Evolutionary conservation across 345 rosid species (phyloP).

Genomic region (Ceriops tagal): DNA sequence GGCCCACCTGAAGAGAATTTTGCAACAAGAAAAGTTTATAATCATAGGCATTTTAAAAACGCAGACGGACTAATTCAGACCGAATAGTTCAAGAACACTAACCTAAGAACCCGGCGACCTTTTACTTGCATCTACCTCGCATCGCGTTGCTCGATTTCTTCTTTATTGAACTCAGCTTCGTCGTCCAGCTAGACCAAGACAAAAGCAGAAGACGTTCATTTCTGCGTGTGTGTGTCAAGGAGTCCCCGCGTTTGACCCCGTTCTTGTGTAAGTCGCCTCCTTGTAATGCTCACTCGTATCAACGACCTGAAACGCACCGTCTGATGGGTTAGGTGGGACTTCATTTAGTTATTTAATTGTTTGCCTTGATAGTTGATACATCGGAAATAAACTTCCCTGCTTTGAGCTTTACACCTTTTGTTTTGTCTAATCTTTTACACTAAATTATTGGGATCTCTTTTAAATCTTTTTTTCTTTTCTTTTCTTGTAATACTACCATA

Average conservation of each 20-base stretch:
- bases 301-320: slow-evolving; percentile 1
- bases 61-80: neutral
- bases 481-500: too few relatives aligned
- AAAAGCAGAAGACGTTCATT: too few relatives aligned
- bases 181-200: slow-evolving; percentile 15
- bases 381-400: too few relatives aligned
- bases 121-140: neutral
- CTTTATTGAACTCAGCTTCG: neutral
- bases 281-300: too few relatives aligned
- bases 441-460: too few relatives aligned
- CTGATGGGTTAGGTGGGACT: neutral
- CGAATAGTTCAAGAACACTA: neutral
- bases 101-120: neutral
- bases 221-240: too few relatives aligned
- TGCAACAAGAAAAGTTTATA: neutral
- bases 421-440: too few relatives aligned
- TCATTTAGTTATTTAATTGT: too few relatives aligned
- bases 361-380: too few relatives aligned
- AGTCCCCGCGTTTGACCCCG: neutral
- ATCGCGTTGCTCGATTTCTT: slow-evolving; percentile 1
- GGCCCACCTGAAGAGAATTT: slow-evolving; percentile 12
- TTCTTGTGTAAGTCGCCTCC: neutral
- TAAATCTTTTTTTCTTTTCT: too few relatives aligned
- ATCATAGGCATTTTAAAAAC: neutral
- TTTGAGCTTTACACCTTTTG: too few relatives aligned